Base-by-base conservation (phyloP, 768 basidiomycete genomes). In the Chlorophyllum brunneum region DNA sequence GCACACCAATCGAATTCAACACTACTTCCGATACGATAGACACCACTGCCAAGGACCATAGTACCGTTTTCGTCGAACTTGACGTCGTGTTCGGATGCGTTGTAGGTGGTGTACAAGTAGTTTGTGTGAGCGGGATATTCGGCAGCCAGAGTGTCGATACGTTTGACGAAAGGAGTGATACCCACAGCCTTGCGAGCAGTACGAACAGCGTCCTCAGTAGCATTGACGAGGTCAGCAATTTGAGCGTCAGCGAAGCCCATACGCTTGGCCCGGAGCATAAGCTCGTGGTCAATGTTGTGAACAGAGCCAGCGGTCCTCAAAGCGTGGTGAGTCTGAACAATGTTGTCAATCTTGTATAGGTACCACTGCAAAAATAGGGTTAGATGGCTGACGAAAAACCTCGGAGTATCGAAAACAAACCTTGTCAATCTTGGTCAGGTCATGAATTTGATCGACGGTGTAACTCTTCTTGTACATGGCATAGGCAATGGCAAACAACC, bases 1-100 rank as follows among this genome's bases (percentile, higher is more conserved):
- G 97, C 95, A 67, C 97, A 99, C 97, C 97, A 99, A 68, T 99
- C 97, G 66, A 99, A 99, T 75, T 99, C 97, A 64, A 99, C 97
- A 58, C 91, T 94, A 68, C 89, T 92, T 40, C 97, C 97, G 60
- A 99, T 98, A 54, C 97, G 87, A 72, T 99, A 98, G 18, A 99
- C 97, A 61, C 97, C 97, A 54, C 88, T 92, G 22, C 97, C 97
- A 20, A 98, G 85, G 20, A 99, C 95, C 92, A 98, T 97, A n/a
- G 94, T 98, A 37, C 97, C 97, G 59, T 97, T 83, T 60, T 98
- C 95, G 63, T 95, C 77, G 65, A 98, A 98, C 18, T 90, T 82
- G 65, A 99, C 87, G 62, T 99, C 97, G 60, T 99, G 97, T 56
- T 87, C 82, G 0, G 92, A 88, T 2, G 94, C 97, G 62, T 98